These are phyloP conservation scores for Aureobasidium pullulans DNA, from an alignment of 2,329 filamentous ascomycete species.

Conservation along the genomic window DNA sequence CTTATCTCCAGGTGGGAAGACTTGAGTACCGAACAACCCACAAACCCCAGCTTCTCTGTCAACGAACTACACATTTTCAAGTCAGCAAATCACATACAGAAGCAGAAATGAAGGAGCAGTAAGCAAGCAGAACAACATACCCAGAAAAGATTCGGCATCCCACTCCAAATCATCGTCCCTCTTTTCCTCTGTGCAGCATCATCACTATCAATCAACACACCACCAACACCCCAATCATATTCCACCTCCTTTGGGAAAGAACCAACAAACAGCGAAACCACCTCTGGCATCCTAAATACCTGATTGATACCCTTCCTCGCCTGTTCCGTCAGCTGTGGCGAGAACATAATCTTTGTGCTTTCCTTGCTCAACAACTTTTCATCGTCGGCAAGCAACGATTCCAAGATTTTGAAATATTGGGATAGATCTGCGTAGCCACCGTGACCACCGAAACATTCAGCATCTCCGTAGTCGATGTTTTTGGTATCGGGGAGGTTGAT, in stretches of 20 bases:
- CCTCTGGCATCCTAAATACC: conserved; percentile 24
- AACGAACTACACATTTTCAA: conserved; percentile 19
- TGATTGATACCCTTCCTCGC: conserved; percentile 22
- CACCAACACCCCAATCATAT: conserved; percentile 35
- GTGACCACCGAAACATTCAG: conserved; percentile 29
- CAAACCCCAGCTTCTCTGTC: conserved; percentile 34
- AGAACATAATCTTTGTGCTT: conserved; percentile 41
- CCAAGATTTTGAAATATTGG: conserved; percentile 40
- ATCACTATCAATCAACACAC: conserved; percentile 33
- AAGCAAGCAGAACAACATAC: conserved; percentile 16
- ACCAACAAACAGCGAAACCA: conserved; percentile 27
- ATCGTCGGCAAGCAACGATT: conserved; percentile 43
- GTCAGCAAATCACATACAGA: background rate
- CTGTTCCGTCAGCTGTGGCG: conserved; percentile 35
- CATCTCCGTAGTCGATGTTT: conserved; percentile 21
- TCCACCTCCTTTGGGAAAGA: conserved; percentile 24
- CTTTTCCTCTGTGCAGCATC: conserved; percentile 32
- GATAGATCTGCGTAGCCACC: conserved; percentile 26
- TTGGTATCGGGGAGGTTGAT: conserved; percentile 13
- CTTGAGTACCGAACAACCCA: conserved; percentile 37
- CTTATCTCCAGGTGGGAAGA: conserved; percentile 36
- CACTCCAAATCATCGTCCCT: conserved; percentile 39
- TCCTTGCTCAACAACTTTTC: conserved; percentile 38
- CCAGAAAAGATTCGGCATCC: conserved; percentile 41
- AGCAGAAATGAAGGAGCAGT: no score